phyloP scores from a whole-genome alignment of 345 rosid genomes.

The Sonneratia alba region DNA sequence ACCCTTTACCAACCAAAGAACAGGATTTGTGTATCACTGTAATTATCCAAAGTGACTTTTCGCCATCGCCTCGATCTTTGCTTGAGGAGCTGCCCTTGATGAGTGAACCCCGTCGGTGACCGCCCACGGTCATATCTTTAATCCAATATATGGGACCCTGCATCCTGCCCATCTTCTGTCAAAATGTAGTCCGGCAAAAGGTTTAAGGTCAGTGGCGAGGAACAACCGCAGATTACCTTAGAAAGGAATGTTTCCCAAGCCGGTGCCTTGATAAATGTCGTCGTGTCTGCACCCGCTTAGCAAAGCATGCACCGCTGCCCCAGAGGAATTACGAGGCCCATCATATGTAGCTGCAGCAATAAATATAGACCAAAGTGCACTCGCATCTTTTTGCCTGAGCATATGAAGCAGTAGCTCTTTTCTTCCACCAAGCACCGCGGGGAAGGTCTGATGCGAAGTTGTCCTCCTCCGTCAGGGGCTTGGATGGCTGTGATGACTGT shows the following conservation, averaged over 20 bases:
- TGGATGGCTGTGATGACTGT: constrained; percentile 29
- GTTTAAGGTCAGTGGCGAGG: not conserved
- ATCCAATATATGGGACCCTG: constrained; percentile 66
- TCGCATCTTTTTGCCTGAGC: constrained; percentile 69
- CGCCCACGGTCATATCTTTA: constrained; percentile 70
- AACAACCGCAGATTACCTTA: not conserved
- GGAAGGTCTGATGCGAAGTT: constrained; percentile 45
- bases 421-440: constrained; percentile 94
- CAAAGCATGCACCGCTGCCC: constrained; percentile 47
- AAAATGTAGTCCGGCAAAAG: not conserved
- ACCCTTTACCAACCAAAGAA: not conserved
- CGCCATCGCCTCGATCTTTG: constrained; percentile 20
- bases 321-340: constrained; percentile 72
- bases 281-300: not conserved
- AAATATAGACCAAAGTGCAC: constrained; percentile 81
- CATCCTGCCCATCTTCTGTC: constrained; percentile 59
- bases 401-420: constrained; percentile 61
- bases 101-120: constrained; percentile 54
- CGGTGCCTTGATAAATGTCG: not conserved
- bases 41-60: not conserved
- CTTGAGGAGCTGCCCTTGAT: constrained; percentile 42
- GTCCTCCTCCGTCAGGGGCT: constrained; percentile 32
- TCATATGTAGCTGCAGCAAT: constrained; percentile 71
- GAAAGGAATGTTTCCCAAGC: not conserved
- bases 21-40: not conserved